These are phyloP conservation scores for Strigomonas galati DNA, from an alignment of 208 protist species.

Conservation along the genomic window DNA sequence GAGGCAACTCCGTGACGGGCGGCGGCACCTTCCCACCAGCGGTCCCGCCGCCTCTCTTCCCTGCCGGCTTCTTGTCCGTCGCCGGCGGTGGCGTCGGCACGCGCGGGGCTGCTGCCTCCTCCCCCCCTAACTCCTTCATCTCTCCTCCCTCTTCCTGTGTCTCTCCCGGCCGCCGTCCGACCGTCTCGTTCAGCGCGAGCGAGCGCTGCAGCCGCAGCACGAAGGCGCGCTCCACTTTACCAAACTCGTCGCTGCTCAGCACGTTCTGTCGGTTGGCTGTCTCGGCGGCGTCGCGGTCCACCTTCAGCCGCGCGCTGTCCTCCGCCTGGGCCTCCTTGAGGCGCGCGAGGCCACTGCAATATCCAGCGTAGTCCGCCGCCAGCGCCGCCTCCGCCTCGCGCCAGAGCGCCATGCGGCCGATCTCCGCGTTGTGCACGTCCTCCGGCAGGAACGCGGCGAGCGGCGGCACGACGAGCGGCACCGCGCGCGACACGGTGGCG, in stretches of 20 bases:
- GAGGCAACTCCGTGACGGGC: neutral
- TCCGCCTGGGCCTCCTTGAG: conserved; percentile 7
- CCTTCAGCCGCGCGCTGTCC: conserved; percentile 20
- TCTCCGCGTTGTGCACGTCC: conserved; percentile 27
- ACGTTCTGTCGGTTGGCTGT: conserved; percentile 38
- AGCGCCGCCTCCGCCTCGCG: conserved; percentile 29
- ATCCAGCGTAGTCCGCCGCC: conserved; percentile 18
- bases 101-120: neutral
- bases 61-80: neutral
- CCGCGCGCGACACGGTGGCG: conserved; percentile 1
- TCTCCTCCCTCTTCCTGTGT: conserved; percentile 1
- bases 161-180: neutral
- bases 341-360: conserved; percentile 1
- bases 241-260: conserved; percentile 43
- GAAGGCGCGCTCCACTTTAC: conserved; percentile 53
- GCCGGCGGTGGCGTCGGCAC: conserved; percentile 7
- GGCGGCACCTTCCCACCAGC: conserved; percentile 1
- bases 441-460: conserved; percentile 45
- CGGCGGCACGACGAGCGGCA: conserved; percentile 39
- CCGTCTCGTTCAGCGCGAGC: conserved; percentile 26
- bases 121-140: conserved; percentile 3
- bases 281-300: conserved; percentile 19
- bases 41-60: conserved; percentile 11
- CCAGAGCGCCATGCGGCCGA: conserved; percentile 30
- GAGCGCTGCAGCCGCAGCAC: conserved; percentile 37